These are phyloP conservation scores for Alternaria sp. DNA, from an alignment of 2,329 filamentous ascomycete species.

Conservation along the genomic window DNA sequence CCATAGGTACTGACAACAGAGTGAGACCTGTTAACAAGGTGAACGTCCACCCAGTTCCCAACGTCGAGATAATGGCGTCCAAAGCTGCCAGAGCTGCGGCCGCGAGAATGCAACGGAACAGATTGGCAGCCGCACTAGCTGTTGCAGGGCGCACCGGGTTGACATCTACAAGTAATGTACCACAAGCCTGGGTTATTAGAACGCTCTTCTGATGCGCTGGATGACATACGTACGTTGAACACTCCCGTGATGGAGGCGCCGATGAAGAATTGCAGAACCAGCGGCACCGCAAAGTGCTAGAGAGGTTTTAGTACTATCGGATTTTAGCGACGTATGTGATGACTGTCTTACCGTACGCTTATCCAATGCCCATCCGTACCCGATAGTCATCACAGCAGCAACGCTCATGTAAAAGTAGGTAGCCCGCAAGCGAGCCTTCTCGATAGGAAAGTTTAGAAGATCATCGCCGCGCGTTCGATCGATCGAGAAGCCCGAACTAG, in stretches of 20 bases:
- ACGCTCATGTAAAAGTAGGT: background rate
- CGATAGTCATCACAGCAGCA: background rate
- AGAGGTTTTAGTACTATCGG: too few species aligned
- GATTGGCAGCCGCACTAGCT: background rate
- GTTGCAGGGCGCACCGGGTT: background rate
- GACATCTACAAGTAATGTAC: background rate
- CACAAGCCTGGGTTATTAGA: background rate
- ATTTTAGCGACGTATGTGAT: too few species aligned
- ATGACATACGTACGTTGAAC: background rate
- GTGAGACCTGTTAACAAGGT: background rate
- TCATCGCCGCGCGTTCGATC: background rate
- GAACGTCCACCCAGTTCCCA: background rate
- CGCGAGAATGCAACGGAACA: background rate
- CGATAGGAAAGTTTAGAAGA: background rate
- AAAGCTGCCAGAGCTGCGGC: background rate
- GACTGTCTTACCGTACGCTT: background rate
- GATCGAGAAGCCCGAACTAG: background rate
- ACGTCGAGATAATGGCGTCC: background rate
- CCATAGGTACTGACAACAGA: background rate
- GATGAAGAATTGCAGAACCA: background rate
- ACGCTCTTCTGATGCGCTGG: too few species aligned
- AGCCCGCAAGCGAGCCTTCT: background rate
- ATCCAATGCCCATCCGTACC: background rate
- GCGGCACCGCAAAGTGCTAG: background rate
- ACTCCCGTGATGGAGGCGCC: background rate